phyloP scores from a whole-genome alignment of 164 flowering plant species.

The Paratinospora sagittata region DNA sequence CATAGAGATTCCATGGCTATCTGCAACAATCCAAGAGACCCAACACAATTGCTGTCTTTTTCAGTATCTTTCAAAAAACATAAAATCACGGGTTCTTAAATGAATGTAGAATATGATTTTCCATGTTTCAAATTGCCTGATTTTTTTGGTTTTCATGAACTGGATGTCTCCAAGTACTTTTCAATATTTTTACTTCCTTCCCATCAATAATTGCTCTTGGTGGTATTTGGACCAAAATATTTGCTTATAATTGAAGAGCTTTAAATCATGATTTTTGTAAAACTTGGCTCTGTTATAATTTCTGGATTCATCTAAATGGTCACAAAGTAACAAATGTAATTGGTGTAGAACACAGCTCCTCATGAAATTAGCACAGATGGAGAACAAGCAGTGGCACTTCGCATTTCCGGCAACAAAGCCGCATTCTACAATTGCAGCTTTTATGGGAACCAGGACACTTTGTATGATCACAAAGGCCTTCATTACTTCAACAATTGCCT shows the following conservation, averaged over 20 bases:
- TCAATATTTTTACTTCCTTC: too few relatives aligned
- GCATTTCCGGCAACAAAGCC: constrained; percentile 56
- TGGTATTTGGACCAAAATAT: too few relatives aligned
- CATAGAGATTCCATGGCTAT: constrained; percentile 5
- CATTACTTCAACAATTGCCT: constrained; percentile 66
- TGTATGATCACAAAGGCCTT: constrained; percentile 63
- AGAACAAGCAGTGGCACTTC: constrained; percentile 66
- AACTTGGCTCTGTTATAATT: too few relatives aligned
- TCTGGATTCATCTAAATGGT: too few relatives aligned
- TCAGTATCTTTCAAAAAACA: too few relatives aligned
- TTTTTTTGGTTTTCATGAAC: not conserved
- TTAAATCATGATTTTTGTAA: too few relatives aligned
- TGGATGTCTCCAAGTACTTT: not conserved
- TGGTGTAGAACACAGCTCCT: constrained; percentile 56
- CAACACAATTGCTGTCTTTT: constrained; percentile 2
- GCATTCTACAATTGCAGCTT: constrained; percentile 69
- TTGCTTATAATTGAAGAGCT: too few relatives aligned
- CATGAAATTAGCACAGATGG: constrained; percentile 32
- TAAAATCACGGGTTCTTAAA: constrained; percentile 1
- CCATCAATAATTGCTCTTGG: too few relatives aligned
- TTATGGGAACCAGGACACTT: constrained; percentile 60
- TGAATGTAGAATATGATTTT: not conserved
- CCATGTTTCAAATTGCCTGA: not conserved
- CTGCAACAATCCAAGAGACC: not conserved
- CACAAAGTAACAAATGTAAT: too few relatives aligned